A percentile compares a stretch with the other conserved stretches of the same genome.
These are phyloP conservation scores for Coprinopsis marcescibilis DNA, from an alignment of 768 basidiomycete species.

Conservation along the genomic window DNA sequence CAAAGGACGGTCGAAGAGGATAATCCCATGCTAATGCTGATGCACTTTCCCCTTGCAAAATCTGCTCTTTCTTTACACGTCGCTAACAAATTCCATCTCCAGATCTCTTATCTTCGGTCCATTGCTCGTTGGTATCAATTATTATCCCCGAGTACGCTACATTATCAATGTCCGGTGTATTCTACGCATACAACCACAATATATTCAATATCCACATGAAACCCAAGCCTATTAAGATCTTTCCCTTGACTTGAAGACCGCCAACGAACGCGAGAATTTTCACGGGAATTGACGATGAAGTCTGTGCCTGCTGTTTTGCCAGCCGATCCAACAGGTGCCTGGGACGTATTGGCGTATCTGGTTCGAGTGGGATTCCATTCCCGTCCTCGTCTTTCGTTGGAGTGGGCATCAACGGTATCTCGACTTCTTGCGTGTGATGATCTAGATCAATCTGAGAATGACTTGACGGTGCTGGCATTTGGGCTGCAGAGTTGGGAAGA, in stretches of 20 bases:
- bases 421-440: slow-evolving; percentile 10
- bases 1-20: slow-evolving; percentile 71
- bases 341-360: slow-evolving; percentile 34
- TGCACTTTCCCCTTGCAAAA: slow-evolving; percentile 13
- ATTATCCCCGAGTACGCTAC: neutral
- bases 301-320: slow-evolving; percentile 32
- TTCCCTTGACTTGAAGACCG: slow-evolving; percentile 30
- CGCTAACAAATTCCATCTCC: too few relatives aligned
- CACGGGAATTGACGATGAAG: slow-evolving; percentile 17
- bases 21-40: slow-evolving; percentile 89
- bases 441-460: neutral
- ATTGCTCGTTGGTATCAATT: too few relatives aligned
- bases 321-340: slow-evolving; percentile 49
- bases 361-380: slow-evolving; percentile 27
- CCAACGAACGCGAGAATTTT: slow-evolving; percentile 16
- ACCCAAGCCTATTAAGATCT: slow-evolving; percentile 17
- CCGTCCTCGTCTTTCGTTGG: slow-evolving; percentile 21
- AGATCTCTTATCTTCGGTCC: too few relatives aligned
- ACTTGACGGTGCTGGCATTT: too few relatives aligned
- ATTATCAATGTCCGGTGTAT: neutral
- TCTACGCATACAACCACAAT: slow-evolving; percentile 23
- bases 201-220: slow-evolving; percentile 64
- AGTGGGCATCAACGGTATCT: slow-evolving; percentile 16
- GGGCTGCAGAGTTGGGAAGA: slow-evolving; percentile 18
- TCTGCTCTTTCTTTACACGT: neutral